Conservation (phyloP, 2,329 filamentous ascomycete species). For the Cladosporium sp. region DNA sequence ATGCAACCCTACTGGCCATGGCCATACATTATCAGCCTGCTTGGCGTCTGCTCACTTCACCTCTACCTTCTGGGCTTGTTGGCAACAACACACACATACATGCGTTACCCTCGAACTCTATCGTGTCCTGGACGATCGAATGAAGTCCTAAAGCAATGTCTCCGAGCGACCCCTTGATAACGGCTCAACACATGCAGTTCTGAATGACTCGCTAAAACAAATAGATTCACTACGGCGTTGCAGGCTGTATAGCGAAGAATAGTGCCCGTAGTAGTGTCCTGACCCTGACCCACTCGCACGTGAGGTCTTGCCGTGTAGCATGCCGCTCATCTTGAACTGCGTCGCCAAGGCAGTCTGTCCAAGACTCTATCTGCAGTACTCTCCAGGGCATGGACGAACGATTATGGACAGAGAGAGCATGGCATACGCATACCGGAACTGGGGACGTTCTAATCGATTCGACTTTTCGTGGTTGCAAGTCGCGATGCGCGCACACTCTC, state of each 20-base stretch:
- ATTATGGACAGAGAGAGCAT: neutral
- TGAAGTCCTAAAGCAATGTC: neutral
- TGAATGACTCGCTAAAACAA: constrained; percentile 9
- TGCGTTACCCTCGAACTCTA: neutral
- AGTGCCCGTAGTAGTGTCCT: neutral
- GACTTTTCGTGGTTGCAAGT: neutral
- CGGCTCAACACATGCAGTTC: neutral
- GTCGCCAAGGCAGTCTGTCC: neutral
- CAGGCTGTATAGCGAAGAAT: neutral
- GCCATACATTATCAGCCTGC: neutral
- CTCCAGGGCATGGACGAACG: neutral
- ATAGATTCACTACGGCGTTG: constrained; percentile 9
- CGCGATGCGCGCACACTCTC: neutral
- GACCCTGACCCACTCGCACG: neutral
- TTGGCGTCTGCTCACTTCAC: constrained; percentile 14
- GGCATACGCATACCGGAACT: neutral
- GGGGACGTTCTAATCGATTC: neutral
- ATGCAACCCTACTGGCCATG: neutral
- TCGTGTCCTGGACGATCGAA: neutral
- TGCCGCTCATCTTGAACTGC: neutral
- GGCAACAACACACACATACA: neutral
- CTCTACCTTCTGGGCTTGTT: neutral
- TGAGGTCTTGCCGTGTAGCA: constrained; percentile 7
- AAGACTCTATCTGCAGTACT: constrained; percentile 2
- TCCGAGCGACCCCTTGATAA: neutral